A percentile compares a stretch with the other conserved stretches of the same genome.
Conservation (phyloP, 1,284 basidiomycete genomes). For the Melanopsichium pennsylvanicum region DNA sequence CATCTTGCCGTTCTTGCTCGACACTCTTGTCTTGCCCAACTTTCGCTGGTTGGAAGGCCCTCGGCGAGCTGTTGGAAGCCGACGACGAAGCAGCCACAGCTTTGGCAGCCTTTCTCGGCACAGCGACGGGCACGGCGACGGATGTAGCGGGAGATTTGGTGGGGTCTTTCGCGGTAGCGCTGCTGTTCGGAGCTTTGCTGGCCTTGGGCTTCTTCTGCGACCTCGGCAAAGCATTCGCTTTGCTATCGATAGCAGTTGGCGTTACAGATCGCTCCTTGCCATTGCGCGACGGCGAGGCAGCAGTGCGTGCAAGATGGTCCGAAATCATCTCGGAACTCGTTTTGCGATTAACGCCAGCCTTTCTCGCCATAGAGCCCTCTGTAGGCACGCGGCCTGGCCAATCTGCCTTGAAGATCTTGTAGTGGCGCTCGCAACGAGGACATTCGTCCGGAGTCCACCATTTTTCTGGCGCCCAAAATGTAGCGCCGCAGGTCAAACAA, state of each 20-base stretch:
- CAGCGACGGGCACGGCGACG: background rate
- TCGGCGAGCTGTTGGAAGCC: background rate
- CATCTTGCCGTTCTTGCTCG: conserved; percentile 25
- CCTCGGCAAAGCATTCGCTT: conserved; percentile 18
- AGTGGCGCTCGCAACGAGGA: conserved; percentile 62
- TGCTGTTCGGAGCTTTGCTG: conserved; percentile 6
- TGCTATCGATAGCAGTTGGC: conserved; percentile 25
- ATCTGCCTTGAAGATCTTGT: conserved; percentile 63
- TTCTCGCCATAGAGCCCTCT: conserved; percentile 28
- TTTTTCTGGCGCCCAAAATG: conserved; percentile 60
- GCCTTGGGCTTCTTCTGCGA: conserved; percentile 22
- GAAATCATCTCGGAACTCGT: conserved; percentile 41
- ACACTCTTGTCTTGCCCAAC: conserved; percentile 2
- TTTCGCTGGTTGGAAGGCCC: conserved; percentile 7
- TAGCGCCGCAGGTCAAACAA: conserved; percentile 59
- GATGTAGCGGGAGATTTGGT: background rate
- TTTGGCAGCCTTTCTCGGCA: conserved; percentile 1
- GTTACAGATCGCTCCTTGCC: conserved; percentile 39
- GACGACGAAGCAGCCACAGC: background rate
- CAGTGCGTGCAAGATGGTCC: conserved; percentile 26
- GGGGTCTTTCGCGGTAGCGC: background rate
- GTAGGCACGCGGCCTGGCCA: conserved; percentile 57
- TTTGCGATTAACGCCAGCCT: conserved; percentile 37
- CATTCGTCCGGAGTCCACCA: conserved; percentile 66
- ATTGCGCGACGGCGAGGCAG: conserved; percentile 22